These are phyloP conservation scores for Trifolium repens DNA, from an alignment of 306 rosid species.

Conservation along the genomic window DNA sequence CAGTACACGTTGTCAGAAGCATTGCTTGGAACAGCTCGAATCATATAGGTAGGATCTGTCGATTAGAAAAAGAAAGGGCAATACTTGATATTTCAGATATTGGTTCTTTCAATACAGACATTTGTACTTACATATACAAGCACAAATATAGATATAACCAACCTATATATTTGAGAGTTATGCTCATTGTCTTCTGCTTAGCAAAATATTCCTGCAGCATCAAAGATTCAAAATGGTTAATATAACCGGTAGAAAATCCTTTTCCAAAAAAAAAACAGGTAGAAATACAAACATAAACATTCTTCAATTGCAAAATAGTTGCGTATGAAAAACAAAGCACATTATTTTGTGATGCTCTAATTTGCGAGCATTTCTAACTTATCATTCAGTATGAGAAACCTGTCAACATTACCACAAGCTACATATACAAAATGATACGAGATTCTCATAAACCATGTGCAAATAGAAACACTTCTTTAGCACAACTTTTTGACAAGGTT, in stretches of 20 bases:
- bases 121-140: neutral
- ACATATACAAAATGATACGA: neutral
- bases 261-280: neutral
- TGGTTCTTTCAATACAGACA: conserved; percentile 27
- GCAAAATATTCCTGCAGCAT: conserved; percentile 76
- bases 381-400: neutral
- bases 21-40: conserved; percentile 95
- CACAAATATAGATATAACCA: too few species aligned
- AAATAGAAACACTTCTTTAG: conserved; percentile 16
- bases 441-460: neutral
- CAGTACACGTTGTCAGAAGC: conserved; percentile 93
- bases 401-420: neutral
- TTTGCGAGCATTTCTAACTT: conserved; percentile 17
- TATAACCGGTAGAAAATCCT: neutral
- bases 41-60: conserved; percentile 96
- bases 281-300: neutral
- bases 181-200: conserved; percentile 45
- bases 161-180: conserved; percentile 97
- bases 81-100: conserved; percentile 19
- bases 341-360: conserved; percentile 15
- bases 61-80: conserved; percentile 17
- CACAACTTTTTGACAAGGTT: neutral
- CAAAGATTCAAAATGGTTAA: conserved; percentile 31
- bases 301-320: neutral
- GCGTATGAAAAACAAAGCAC: conserved; percentile 19